Evolutionary conservation across 257 asterid species (phyloP).

Genomic region (Solanum bulbocastanum): DNA sequence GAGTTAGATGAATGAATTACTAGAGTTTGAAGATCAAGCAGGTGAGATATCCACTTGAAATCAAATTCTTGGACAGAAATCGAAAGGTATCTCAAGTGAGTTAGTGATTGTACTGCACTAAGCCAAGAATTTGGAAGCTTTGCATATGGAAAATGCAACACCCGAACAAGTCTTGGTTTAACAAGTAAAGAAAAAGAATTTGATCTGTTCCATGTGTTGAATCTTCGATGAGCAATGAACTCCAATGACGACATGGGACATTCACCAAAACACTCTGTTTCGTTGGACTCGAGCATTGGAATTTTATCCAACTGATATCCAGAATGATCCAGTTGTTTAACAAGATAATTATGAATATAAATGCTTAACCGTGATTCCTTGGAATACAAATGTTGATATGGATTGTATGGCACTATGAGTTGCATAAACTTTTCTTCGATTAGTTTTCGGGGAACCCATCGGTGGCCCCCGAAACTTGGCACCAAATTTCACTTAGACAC

Average conservation of each 20-base stretch:
- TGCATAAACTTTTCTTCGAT: background rate
- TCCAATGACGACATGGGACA: background rate
- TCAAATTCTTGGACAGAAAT: background rate
- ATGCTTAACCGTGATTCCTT: background rate
- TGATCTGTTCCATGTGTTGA: background rate
- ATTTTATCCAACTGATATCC: background rate
- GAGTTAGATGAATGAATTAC: accelerated
- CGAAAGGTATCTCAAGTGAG: background rate
- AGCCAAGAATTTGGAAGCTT: background rate
- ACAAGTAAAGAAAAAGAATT: background rate
- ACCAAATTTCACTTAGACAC: too few species aligned
- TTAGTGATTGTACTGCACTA: background rate
- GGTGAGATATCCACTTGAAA: background rate
- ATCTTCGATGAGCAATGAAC: background rate
- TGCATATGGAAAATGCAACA: background rate
- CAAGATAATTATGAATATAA: background rate
- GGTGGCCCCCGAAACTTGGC: too few species aligned
- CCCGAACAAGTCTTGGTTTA: background rate
- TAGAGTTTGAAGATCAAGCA: background rate
- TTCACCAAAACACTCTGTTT: background rate
- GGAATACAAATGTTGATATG: background rate
- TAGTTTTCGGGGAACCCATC: too few species aligned
- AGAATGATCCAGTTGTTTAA: background rate
- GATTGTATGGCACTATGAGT: background rate
- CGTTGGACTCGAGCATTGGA: background rate